Base-by-base conservation (phyloP, 2,329 filamentous ascomycete species). In the Cordyceps fumosorosea region DNA sequence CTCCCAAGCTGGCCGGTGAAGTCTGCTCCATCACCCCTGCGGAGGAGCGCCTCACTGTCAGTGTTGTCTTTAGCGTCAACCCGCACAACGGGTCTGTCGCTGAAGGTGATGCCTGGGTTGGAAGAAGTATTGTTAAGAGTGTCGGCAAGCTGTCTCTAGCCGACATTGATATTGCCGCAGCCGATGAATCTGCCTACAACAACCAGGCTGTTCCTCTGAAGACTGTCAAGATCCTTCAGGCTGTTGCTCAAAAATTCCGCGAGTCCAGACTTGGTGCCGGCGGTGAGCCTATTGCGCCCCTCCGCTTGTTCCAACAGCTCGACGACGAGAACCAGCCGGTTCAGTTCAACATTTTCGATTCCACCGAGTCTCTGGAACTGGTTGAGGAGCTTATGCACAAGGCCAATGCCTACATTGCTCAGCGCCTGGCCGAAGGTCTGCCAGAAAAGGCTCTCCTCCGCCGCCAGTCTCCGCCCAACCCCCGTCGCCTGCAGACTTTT, bases 271-370 rank as follows among this genome's bases (percentile, higher is more conserved):
- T 97, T 63, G 90, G 89, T 62, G 88, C 92, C 58, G 89, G 89
- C 42, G 86, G 86, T 50, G 86, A 89, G 66, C 86, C 89, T 14
- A 90, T 96, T 69, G 89, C 93, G 40, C 88, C 93, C 47, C 84
- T 99, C 58, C 89, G 95, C 62, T 83, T 99, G 53, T 81, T 98
- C 65, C 92, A 96, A 76, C 93, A 96, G 77, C 83, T 98, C 47
- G 95, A 99, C 68, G 95, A 99, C 69, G 95, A 99, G 81, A 98
- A 98, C 74, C 91, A 97, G 59, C 95, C 93, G 2, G 93, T 98
- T 47, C 92, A 96, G 78, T 86, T 91, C 73, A 99, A 98, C 78
- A 90, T 99, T 66, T 99, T 98, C 71, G 89, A 97, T 74, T 93
- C 91, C 34, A 91, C 91, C 14, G 82, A 88, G 11, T 91, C 93